Base-by-base conservation (phyloP, 352 stramenopile species). In the Phytophthora foliorum region DNA sequence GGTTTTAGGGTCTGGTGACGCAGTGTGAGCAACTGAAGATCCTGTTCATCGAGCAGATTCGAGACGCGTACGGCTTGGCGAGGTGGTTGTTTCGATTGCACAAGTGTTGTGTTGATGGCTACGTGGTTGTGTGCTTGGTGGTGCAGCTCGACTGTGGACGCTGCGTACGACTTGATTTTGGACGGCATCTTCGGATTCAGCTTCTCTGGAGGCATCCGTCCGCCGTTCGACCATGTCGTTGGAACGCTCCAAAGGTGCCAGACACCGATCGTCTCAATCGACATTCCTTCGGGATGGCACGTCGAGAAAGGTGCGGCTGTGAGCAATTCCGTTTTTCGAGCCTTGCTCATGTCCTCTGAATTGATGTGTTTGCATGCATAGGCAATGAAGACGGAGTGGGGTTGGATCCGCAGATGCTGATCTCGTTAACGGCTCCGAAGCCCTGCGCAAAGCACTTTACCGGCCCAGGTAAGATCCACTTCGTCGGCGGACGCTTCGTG, bases 171-270 rank as follows among this genome's bases (percentile, higher is more conserved):
- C 62, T 51, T 98, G n/a, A 93, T 99, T 34, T 72, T 99, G 8
- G 98, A 99, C 74, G 94, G 93, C 7, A 97, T 99, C 45, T 99
- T 99, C 84, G 98, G 98, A 6, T 99, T 99, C 81, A 98, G 94
- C 51, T 99, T 96, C 64, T 77, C 82, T 39, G 97, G 97, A 3
- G 81, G 67, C 9, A 84, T 97, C 57, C 90, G 97, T 49, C 67
- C 92, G 21, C 97, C 97, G 8, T 99, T 98, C 72, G 90, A 97
- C 53, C 69, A 68, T 0, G 87, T 99, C 34, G 86, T 99, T 34
- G 32, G 73, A 51, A 81, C 61, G 7, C 72, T 98, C 29, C 75
- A 83, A 63, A 66, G 76, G 48, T 86, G 77, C 41, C 57, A 72
- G 21, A 75, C 84, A 7, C 90, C 94, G 4, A 95, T 99, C 51